Conservation (phyloP, 2,329 filamentous ascomycete species). For the Juglanconis sp. region DNA sequence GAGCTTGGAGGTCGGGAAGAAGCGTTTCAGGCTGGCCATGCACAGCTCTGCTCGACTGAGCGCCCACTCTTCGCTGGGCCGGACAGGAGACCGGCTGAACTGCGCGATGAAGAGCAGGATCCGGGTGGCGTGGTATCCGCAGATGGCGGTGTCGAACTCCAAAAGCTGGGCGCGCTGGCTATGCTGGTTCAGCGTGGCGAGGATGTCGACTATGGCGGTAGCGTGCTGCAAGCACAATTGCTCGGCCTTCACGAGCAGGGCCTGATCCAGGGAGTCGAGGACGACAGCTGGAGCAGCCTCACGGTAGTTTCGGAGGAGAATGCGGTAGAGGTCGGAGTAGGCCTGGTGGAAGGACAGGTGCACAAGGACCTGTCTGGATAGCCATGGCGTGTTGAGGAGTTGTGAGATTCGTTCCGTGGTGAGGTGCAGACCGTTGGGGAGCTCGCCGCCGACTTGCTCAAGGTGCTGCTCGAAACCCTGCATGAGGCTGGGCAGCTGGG, state of each 20-base stretch:
- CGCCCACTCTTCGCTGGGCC: slow-evolving; percentile 23
- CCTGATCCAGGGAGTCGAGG: slow-evolving; percentile 25
- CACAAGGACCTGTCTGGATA: slow-evolving; percentile 27
- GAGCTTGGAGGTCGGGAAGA: slow-evolving; percentile 25
- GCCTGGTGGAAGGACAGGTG: slow-evolving; percentile 39
- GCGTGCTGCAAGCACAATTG: slow-evolving; percentile 15
- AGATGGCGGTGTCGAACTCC: slow-evolving; percentile 24
- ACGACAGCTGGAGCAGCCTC: slow-evolving; percentile 34
- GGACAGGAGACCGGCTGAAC: slow-evolving; percentile 8
- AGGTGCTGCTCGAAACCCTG: slow-evolving; percentile 15
- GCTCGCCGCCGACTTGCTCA: slow-evolving; percentile 4
- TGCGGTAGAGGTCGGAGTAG: slow-evolving; percentile 42
- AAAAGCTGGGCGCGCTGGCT: slow-evolving; percentile 16
- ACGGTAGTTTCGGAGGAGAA: slow-evolving; percentile 38
- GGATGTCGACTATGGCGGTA: slow-evolving; percentile 18
- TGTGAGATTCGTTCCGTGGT: slow-evolving; percentile 5
- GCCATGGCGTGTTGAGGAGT: slow-evolving; percentile 19
- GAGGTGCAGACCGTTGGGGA: slow-evolving; percentile 4
- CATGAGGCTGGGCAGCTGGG: slow-evolving; percentile 12
- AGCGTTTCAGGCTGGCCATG: slow-evolving; percentile 24
- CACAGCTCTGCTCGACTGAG: slow-evolving; percentile 27
- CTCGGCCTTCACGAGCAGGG: slow-evolving; percentile 29
- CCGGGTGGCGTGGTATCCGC: slow-evolving; percentile 22
- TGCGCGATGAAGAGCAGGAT: slow-evolving; percentile 24
- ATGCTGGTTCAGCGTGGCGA: slow-evolving; percentile 21